Base-by-base conservation (phyloP, 257 asterid species). In the Avicennia marina region DNA sequence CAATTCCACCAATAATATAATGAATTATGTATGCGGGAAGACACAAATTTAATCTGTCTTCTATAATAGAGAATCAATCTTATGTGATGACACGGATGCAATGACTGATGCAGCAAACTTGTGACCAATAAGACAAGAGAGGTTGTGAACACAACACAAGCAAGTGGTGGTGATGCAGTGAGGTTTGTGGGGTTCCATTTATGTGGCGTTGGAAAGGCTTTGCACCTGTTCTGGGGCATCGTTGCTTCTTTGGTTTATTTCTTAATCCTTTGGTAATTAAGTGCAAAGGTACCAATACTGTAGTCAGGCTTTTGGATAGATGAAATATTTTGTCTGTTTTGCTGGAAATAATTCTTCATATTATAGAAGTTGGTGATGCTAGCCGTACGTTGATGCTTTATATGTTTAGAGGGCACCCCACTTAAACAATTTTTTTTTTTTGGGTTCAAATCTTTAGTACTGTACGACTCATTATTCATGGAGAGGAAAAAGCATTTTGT, bases 61-160 rank as follows among this genome's bases (percentile, higher is more conserved):
- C n/a, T n/a, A n/a, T n/a, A n/a, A n/a, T n/a, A n/a, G n/a, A n/a
- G n/a, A n/a, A n/a, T n/a, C n/a, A n/a, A n/a, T n/a, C n/a, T n/a
- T 49, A 11, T 20, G 5, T 21, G 16, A 33, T 64, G n/a, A n/a
- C n/a, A n/a, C n/a, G n/a, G n/a, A n/a, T n/a, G n/a, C n/a, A n/a
- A n/a, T 20, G 48, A 2, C 60, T 59, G 38, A 2, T 86, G 94
- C 96, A 93, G 99, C 65, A 81, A 81, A 79, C 73, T 25, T 52
- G 50, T 63, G 47, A 69, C 75, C 74, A 74, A 74, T 43, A 89
- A 57, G 80, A 82, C 97, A 56, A 82, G 68, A 36, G 77, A 83
- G 72, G 79, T 62, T 34, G 90, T 68, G 81, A 93, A 84, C 78
- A 64, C 95, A 46, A 89, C 94, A 22, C 71, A 58, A 34, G 60